Base-by-base conservation (phyloP, 352 stramenopile genomes). In the Pythium dissimile region DNA sequence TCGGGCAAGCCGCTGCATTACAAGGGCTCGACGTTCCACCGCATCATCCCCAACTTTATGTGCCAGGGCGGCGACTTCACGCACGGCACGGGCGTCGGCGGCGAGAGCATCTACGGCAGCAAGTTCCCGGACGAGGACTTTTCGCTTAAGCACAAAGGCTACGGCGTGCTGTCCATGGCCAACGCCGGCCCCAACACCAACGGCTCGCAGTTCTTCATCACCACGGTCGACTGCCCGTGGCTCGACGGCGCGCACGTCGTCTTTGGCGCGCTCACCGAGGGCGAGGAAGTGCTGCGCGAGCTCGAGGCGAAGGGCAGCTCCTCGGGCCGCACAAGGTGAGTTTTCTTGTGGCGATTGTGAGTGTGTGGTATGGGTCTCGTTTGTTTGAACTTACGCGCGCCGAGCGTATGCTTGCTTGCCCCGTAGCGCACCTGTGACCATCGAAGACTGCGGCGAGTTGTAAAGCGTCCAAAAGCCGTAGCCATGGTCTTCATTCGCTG, bases 131-230 rank as follows among this genome's bases (percentile, higher is more conserved):
- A 99, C 73, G 91, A 99, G 74, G 98, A 98, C 67, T 99, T 99
- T 54, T 58, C 78, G 38, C 81, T 98, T 26, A 88, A 89, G 66
- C 97, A 99, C 77, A 75, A 88, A 50, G 78, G 86, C 38, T 67
- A 72, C 13, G 95, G 95, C 45, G 67, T 97, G 11, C 75, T 99
- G 13, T 97, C 88, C 42, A 99, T 99, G 96, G 97, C 96, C 23
- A 99, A 99, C 73, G 88, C 88, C 5, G 97, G 97, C 2, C 87
- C 84, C 7, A 89, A 99, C 84, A 99, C 96, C 1, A 99, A 99
- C 73, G 94, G 94, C 18, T 98, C 90, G 65, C 95, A 98, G 78
- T 99, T 99, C 77, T 99, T 99, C 80, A 91, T 99, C 39, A 96
- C 86, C 23, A 96, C 87, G 0, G 89, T 96, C 50, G 86, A 96